Base-by-base conservation (phyloP, 164 flowering plant species). In the Litsea cubeba region DNA sequence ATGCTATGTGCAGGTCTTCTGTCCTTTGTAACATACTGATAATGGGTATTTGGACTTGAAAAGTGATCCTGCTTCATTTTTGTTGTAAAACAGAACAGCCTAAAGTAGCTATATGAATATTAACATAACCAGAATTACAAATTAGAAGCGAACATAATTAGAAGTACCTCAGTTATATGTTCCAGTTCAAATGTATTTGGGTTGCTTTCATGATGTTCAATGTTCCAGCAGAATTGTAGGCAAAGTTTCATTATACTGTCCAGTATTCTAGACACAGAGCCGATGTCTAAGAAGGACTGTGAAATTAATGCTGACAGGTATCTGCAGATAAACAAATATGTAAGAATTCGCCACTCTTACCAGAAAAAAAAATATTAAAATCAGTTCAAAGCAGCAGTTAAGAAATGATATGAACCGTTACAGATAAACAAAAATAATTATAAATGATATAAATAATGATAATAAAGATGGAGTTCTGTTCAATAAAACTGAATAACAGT, bases 161-260 rank as follows among this genome's bases (percentile, higher is more conserved):
- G 28, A 24, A 24, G 26, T 87, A 92, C 98, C 99, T 96, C 99
- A 35, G 89, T 86, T 79, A 92, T 84, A 57, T 86, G 88, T 67
- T 94, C 97, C 76, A 96, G 81, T 77, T 92, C 97, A 68, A 81
- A 74, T 64, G 93, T 76, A 79, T 85, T 90, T 75, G 84, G 76
- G 68, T 69, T 83, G 85, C 79, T 87, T 73, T 90, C 97, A 77
- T 88, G 86, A 76, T 83, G 86, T 81, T 96, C 98, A 66, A 92
- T 85, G 77, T 76, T 90, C 97, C 97, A 92, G 85, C 98, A 96
- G 82, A 92, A 94, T 79, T 92, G 98, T 74, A 90, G 81, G 83
- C 99, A 96, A 28, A 94, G 93, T 76, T 88, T 92, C 98, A 94
- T 96, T 74, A 96, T 92, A 73, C 98, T 80, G 78, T 94, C 99